Evolutionary conservation across 1,139 yeast species (phyloP).

Genomic region (Hanseniaspora uvarum): DNA sequence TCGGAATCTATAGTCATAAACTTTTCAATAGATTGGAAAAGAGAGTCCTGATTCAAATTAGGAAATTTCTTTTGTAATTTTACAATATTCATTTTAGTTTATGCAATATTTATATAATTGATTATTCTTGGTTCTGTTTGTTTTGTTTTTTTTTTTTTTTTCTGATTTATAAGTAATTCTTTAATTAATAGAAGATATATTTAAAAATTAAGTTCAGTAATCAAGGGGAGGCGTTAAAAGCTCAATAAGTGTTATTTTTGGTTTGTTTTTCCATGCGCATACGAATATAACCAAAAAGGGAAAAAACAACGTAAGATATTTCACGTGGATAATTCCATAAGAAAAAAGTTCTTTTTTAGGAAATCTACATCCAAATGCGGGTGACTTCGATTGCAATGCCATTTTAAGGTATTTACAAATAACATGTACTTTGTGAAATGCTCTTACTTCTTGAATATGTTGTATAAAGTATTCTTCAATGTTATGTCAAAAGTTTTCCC

Average conservation of each 20-base stretch:
- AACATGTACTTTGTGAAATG: background rate
- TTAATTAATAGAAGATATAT: background rate
- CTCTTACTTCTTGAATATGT: background rate
- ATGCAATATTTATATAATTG: background rate
- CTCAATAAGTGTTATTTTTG: too few relatives aligned
- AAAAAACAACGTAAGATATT: background rate
- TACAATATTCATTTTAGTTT: conserved; percentile 40
- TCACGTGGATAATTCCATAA: background rate
- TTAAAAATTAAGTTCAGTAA: background rate
- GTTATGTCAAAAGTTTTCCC: background rate
- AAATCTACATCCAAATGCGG: background rate
- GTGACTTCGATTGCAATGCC: background rate
- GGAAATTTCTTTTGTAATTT: conserved; percentile 71
- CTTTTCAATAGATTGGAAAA: conserved; percentile 74
- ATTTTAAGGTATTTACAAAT: background rate
- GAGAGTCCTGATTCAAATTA: conserved; percentile 69
- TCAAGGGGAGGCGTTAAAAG: background rate
- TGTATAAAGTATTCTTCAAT: background rate
- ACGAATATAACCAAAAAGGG: background rate
- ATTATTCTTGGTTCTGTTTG: background rate
- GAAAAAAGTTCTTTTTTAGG: background rate
- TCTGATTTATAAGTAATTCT: background rate
- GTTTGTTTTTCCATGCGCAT: too few relatives aligned
- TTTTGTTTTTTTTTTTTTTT: background rate
- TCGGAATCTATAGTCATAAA: conserved; percentile 74